Percentiles rank a stretch among this genome's conserved stretches.
Conservation (phyloP, 306 rosid species). For the Inga leiocalycina region DNA sequence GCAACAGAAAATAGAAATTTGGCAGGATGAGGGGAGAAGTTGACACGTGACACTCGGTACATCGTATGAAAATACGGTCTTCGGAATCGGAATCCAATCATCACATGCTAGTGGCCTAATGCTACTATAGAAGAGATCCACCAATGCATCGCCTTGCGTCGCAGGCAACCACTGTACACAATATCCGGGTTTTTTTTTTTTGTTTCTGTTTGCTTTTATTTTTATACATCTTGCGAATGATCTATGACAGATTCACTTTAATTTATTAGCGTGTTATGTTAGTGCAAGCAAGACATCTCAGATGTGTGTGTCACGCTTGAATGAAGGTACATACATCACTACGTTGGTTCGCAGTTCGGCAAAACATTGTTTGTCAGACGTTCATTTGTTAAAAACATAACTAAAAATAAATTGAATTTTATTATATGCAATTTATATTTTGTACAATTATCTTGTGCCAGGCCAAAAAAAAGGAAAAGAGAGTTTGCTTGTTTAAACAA, state of each 20-base stretch:
- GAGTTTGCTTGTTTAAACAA: too few relatives aligned
- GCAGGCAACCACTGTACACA: not conserved
- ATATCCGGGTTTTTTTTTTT: not conserved
- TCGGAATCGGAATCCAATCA: conserved; percentile 9
- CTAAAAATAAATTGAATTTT: too few relatives aligned
- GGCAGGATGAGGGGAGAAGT: not conserved
- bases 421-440: too few relatives aligned
- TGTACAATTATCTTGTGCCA: too few relatives aligned
- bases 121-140: not conserved
- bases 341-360: too few relatives aligned
- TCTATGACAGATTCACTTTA: not conserved
- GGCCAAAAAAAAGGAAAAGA: too few relatives aligned
- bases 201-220: not conserved
- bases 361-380: too few relatives aligned
- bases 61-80: conserved; percentile 16
- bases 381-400: too few relatives aligned
- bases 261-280: too few relatives aligned
- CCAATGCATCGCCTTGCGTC: not conserved
- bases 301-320: too few relatives aligned
- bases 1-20: not conserved
- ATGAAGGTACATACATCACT: too few relatives aligned
- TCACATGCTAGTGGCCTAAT: not conserved
- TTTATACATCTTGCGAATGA: not conserved
- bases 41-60: conserved; percentile 24
- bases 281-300: too few relatives aligned